Base-by-base conservation (phyloP, 371 early-diverging fungal genomes). In the Haplosporangium sp. region DNA sequence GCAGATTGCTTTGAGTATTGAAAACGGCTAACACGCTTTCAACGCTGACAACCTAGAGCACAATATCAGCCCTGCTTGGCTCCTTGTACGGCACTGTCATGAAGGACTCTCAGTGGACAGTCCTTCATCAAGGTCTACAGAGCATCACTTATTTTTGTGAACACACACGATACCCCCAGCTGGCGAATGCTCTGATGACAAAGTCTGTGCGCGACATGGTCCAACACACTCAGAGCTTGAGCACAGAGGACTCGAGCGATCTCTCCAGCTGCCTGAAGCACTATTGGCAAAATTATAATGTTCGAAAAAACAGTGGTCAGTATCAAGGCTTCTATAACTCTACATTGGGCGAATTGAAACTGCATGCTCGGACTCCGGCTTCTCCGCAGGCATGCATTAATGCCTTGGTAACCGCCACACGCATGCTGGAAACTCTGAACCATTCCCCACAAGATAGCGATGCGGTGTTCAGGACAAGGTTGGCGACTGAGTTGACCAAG, bases 341-440 rank as follows among this genome's bases (percentile, higher is more conserved):
- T 20, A 59, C 61, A 2, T 11, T 74, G 20, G 63, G 47, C 5
- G 60, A 55, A 48, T 12, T 74, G 18, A 56, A 59, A 37, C 23
- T 5, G n/a, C 23, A 16, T 5, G 37, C 47, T 14, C 50, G 50
- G 14, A 29, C 53, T 1, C 14, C 6, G 10, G 59, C 63, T 16
- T 69, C 70, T 1, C n/a, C 59, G 6, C 40, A 64, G 6, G 64
- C 52, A 6, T 70, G 71, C 50, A 51, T 70, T 7, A 18, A 59
- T 2, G 64, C 64, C 0, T 10, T 70, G 42, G 14, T 23, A 1
- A 64, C 54, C 1, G 55, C 59, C 3, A 43, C 58, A 23, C 46
- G 55, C 16, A 58, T 63, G 43, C 42, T 70, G 14, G 54, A 64
- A 20, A 23, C 59, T 11, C 12, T 51, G 50, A 21, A 36, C 36